Evolutionary conservation across 768 basidiomycete species (phyloP).

Genomic region (Leucocoprinus sp.): DNA sequence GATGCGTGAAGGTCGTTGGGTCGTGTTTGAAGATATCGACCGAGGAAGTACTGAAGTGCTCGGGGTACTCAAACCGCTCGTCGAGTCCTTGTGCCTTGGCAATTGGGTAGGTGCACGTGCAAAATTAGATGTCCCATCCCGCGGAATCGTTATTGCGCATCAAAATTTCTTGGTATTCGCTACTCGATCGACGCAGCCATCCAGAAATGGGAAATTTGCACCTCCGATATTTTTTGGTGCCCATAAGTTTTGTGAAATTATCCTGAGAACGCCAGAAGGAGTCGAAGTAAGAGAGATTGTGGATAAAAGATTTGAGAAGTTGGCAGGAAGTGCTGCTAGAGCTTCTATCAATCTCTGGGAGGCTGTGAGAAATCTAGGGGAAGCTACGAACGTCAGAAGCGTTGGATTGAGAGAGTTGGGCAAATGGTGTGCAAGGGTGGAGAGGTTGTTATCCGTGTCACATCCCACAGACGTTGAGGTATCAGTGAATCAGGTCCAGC

Average conservation of each 20-base stretch:
- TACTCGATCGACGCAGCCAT: slow-evolving; percentile 61
- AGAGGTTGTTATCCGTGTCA: slow-evolving; percentile 46
- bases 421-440: slow-evolving; percentile 74
- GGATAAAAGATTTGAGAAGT: slow-evolving; percentile 50
- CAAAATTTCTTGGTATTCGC: slow-evolving; percentile 84
- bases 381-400: slow-evolving; percentile 44
- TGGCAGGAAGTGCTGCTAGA: slow-evolving; percentile 39
- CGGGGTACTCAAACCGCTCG: slow-evolving; percentile 75
- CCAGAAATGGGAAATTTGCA: slow-evolving; percentile 40
- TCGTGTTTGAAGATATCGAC: slow-evolving; percentile 90
- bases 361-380: slow-evolving; percentile 40
- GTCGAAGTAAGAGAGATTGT: slow-evolving; percentile 71
- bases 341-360: slow-evolving; percentile 68
- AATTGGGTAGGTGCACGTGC: slow-evolving; percentile 74
- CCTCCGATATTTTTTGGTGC: slow-evolving; percentile 72
- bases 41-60: slow-evolving; percentile 85
- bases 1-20: slow-evolving; percentile 85
- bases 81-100: slow-evolving; percentile 60
- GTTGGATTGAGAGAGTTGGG: slow-evolving; percentile 75
- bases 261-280: slow-evolving; percentile 48
- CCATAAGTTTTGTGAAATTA: slow-evolving; percentile 74
- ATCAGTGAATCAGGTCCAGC: slow-evolving; percentile 19
- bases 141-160: slow-evolving; percentile 65
- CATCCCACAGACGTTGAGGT: slow-evolving; percentile 34
- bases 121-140: slow-evolving; percentile 62